Conservation (phyloP, 164 flowering plant species). For the Magnolia officinalis region DNA sequence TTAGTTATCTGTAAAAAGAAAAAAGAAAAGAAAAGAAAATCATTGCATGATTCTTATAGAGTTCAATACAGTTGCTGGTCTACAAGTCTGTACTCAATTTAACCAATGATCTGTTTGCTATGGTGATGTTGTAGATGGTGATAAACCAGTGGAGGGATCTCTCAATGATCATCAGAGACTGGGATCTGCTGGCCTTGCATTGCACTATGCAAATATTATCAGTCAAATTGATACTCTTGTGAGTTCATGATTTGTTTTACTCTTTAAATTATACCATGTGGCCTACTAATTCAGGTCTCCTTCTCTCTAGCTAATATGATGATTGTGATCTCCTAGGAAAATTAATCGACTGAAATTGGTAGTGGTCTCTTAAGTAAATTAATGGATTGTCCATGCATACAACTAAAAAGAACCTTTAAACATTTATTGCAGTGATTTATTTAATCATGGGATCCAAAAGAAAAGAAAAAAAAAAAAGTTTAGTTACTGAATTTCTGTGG, state of each 20-base stretch:
- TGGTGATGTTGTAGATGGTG: conserved; percentile 46
- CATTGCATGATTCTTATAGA: not conserved
- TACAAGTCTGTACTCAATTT: not conserved
- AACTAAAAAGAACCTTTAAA: not conserved
- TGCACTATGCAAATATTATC: conserved; percentile 90
- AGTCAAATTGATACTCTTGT: conserved; percentile 85
- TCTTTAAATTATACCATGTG: not conserved
- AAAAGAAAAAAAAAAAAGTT: no score
- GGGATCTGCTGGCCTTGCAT: conserved; percentile 88
- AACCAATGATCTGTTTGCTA: not conserved
- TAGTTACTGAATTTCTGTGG: no score
- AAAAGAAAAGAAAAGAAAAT: no score
- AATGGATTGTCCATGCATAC: not conserved
- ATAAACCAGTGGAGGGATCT: conserved; percentile 41
- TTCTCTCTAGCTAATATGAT: not conserved
- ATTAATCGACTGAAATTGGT: not conserved
- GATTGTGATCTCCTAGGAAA: not conserved
- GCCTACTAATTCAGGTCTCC: not conserved
- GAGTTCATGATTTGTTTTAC: conserved; percentile 29
- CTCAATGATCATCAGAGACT: conserved; percentile 41
- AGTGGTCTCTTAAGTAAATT: not conserved
- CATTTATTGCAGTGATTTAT: not conserved
- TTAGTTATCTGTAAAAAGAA: not conserved
- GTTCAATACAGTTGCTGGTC: not conserved
- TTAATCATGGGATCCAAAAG: not conserved